These are phyloP conservation scores for Stachybotrys echinatus DNA, from an alignment of 2,329 filamentous ascomycete species.

Conservation along the genomic window DNA sequence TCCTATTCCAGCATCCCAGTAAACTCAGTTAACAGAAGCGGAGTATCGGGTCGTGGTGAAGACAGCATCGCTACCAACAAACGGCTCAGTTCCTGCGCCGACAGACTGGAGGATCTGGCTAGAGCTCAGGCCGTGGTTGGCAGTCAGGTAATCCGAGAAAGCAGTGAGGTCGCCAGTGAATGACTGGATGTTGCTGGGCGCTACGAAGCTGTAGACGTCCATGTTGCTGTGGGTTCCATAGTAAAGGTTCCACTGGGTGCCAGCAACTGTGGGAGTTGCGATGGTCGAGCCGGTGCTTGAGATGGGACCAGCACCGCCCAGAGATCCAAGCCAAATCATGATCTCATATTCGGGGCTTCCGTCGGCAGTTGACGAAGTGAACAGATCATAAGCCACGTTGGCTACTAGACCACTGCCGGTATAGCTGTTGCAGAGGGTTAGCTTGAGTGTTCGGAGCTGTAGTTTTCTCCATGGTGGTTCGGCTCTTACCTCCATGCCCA, in stretches of 20 bases:
- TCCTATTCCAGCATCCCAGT: too few relatives aligned
- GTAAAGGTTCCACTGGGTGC: conserved; percentile 49
- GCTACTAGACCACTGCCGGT: conserved; percentile 41
- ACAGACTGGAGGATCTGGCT: conserved; percentile 49
- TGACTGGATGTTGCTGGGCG: conserved; percentile 30
- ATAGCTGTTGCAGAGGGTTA: conserved; percentile 23
- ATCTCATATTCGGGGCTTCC: conserved; percentile 38
- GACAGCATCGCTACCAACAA: conserved; percentile 36
- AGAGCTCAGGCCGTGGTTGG: conserved; percentile 37
- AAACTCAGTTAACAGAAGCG: not conserved
- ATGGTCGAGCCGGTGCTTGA: conserved; percentile 44
- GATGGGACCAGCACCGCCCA: conserved; percentile 16
- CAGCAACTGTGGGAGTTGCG: conserved; percentile 47
- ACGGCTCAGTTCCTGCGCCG: conserved; percentile 52
- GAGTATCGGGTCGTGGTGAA: conserved; percentile 12
- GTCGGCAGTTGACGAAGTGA: conserved; percentile 41
- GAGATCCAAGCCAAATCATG: conserved; percentile 16
- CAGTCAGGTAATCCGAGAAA: conserved; percentile 51
- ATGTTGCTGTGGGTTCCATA: conserved; percentile 49
- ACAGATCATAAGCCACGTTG: conserved; percentile 56
- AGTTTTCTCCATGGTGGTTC: not conserved
- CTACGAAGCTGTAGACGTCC: conserved; percentile 51
- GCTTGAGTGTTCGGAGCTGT: too few relatives aligned
- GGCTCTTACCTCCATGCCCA: conserved; percentile 24
- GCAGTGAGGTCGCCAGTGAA: conserved; percentile 52